These are phyloP conservation scores for Didymella sp. DNA, from an alignment of 2,329 filamentous ascomycete species.

Conservation along the genomic window DNA sequence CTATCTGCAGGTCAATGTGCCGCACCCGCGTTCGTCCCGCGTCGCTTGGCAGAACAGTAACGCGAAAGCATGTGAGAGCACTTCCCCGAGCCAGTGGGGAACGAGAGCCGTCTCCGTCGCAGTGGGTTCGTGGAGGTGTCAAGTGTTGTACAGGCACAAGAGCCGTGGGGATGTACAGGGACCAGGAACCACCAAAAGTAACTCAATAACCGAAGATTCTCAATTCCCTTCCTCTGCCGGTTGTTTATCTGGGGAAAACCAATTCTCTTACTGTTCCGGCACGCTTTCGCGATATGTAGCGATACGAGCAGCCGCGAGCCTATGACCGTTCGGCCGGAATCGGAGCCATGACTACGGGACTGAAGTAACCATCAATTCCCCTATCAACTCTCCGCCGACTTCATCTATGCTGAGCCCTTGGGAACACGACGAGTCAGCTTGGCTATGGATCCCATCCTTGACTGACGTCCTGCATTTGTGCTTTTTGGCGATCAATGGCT, in stretches of 20 bases:
- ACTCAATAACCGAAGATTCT: constrained; percentile 8
- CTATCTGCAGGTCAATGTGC: constrained; percentile 19
- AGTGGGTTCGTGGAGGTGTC: constrained; percentile 29
- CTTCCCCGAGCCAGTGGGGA: constrained; percentile 27
- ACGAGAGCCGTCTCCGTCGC: constrained; percentile 14
- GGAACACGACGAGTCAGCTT: constrained; percentile 21
- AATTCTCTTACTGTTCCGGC: constrained; percentile 28
- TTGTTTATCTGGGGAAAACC: constrained; percentile 31
- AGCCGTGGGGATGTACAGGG: constrained; percentile 33
- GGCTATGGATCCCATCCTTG: constrained; percentile 9
- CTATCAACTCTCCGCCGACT: constrained; percentile 25
- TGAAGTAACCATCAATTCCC: constrained; percentile 30
- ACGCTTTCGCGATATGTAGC: constrained; percentile 23
- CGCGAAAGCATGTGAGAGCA: constrained; percentile 22
- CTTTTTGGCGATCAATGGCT: constrained; percentile 17
- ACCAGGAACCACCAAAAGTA: constrained; percentile 1
- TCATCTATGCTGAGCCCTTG: constrained; percentile 19
- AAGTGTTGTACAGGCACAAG: constrained; percentile 10
- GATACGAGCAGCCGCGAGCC: constrained; percentile 25
- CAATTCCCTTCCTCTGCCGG: constrained; percentile 1
- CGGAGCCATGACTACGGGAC: constrained; percentile 37
- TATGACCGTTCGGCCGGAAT: constrained; percentile 36
- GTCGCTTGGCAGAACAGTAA: constrained; percentile 12
- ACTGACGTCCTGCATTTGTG: constrained; percentile 13
- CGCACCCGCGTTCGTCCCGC: constrained; percentile 18